Base-by-base conservation (phyloP, 139 green algal genomes). In the Tetradesmus obliquus region DNA sequence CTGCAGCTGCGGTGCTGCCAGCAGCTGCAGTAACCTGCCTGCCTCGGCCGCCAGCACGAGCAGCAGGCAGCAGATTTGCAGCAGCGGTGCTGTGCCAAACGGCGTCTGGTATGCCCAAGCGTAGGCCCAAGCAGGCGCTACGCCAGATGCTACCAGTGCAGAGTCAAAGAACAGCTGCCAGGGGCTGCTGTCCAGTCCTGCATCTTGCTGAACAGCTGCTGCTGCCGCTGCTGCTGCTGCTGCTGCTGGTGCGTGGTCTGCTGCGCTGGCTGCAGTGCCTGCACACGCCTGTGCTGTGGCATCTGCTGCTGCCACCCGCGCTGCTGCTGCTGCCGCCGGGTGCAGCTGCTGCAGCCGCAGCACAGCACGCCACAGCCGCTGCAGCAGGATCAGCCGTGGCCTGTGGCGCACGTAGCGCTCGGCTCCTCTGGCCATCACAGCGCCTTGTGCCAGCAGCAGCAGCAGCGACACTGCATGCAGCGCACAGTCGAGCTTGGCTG, bases 331-430 rank as follows among this genome's bases (percentile, higher is more conserved):
- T 82, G 76, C 76, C 5, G 76, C 7, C 13, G n/a, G 24, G 13
- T 82, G 76, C 76, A 82, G 76, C 24, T 82, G 76, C n/a, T 82
- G 76, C n/a, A 82, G 6, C n/a, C 24, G 76, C 76, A 82, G n/a
- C 76, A 82, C 53, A 4, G 81, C 53, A 62, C 32, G 53, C 53
- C 81, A 62, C 17, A 86, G 83, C 24, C 83, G 80, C 80, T 85
- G 51, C 80, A 82, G 20, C 76, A 82, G 24, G 22, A 82, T 22
- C n/a, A 82, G 1, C 24, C 6, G 3, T n/a, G 76, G n/a, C 76
- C 76, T 22, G 22, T 10, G 22, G 8, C 80, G 45, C 51, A 57
- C 45, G 32, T 85, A 85, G 7, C 6, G 17, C 7, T 85, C 80
- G 3, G 10, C 5, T 6, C 51, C 51, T 15, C 51, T 12, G 1